A percentile compares a stretch with the other conserved stretches of the same genome.
Evolutionary conservation across 345 rosid genomes (phyloP).

Genomic region (Rhizophora apiculata): DNA sequence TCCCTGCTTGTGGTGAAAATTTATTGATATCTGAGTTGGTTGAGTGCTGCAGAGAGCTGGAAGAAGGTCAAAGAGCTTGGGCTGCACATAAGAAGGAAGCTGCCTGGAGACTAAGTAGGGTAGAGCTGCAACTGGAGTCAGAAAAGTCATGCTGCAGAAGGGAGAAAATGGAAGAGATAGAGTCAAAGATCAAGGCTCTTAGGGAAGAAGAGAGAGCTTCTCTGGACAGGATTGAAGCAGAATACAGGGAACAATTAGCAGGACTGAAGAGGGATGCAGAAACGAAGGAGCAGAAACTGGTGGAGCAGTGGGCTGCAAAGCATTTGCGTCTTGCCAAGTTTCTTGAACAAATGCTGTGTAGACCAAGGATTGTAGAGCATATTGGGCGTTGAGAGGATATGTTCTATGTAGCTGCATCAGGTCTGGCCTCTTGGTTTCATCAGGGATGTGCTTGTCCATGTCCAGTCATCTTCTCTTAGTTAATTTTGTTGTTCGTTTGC

Average conservation of each 20-base stretch:
- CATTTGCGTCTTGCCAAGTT: slow-evolving; percentile 70
- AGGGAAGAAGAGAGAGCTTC: slow-evolving; percentile 75
- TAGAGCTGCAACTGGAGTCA: slow-evolving; percentile 89
- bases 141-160: slow-evolving; percentile 72
- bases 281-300: slow-evolving; percentile 80
- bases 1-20: slow-evolving; percentile 51
- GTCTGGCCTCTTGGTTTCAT: slow-evolving; percentile 2
- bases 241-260: slow-evolving; percentile 67
- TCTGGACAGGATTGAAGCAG: slow-evolving; percentile 76
- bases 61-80: slow-evolving; percentile 85
- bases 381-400: slow-evolving; percentile 34
- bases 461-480: neutral
- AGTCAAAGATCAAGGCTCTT: slow-evolving; percentile 72
- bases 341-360: slow-evolving; percentile 72
- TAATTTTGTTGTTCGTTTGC: slow-evolving; percentile 13
- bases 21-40: slow-evolving; percentile 60
- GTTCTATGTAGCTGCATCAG: neutral
- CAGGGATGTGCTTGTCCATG: neutral
- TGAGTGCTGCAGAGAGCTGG: slow-evolving; percentile 89
- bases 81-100: slow-evolving; percentile 90
- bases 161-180: slow-evolving; percentile 90
- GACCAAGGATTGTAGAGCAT: slow-evolving; percentile 44
- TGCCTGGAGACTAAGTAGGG: slow-evolving; percentile 84
- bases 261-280: slow-evolving; percentile 78
- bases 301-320: slow-evolving; percentile 80